These are phyloP conservation scores for Colletotrichum orbiculare DNA, from an alignment of 2,329 filamentous ascomycete genomes.

Conservation along the genomic window DNA sequence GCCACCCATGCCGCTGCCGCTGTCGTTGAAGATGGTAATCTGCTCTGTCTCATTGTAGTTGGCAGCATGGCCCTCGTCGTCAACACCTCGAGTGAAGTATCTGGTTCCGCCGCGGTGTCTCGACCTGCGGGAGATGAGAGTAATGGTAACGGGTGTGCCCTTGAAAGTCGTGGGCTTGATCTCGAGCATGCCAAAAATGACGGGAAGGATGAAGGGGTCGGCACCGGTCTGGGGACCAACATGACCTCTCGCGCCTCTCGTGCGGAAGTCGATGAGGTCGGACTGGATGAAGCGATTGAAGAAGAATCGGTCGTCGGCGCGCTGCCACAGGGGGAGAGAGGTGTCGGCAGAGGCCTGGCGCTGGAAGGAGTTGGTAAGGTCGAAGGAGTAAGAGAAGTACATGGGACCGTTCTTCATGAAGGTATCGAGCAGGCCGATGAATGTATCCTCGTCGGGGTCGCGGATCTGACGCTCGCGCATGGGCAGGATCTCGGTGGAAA, in stretches of 20 bases:
- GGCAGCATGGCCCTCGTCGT: conserved; percentile 93
- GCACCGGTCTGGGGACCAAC: conserved; percentile 77
- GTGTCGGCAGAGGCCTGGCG: conserved; percentile 83
- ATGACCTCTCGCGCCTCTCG: conserved; percentile 69
- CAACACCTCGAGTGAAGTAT: conserved; percentile 94
- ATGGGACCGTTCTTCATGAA: conserved; percentile 87
- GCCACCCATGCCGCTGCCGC: conserved; percentile 76
- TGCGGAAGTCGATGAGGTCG: conserved; percentile 90
- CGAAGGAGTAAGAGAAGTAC: conserved; percentile 98
- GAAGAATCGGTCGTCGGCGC: conserved; percentile 97
- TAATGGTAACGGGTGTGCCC: conserved; percentile 83
- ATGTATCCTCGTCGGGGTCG: conserved; percentile 94
- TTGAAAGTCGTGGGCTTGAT: conserved; percentile 90
- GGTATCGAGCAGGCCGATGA: conserved; percentile 82
- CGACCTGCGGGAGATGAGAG: conserved; percentile 88
- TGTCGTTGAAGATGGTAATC: conserved; percentile 88
- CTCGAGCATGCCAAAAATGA: conserved; percentile 96
- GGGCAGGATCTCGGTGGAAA: conserved; percentile 91
- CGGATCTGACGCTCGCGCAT: conserved; percentile 91
- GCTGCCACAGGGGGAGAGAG: conserved; percentile 84
- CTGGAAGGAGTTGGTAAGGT: conserved; percentile 97
- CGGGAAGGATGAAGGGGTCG: conserved; percentile 93
- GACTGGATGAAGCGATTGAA: conserved; percentile 96
- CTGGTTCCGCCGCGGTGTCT: conserved; percentile 89
- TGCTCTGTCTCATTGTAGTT: conserved; percentile 99